A percentile compares a stretch with the other conserved stretches of the same genome.
Evolutionary conservation across 805 yeast genomes (phyloP).

Genomic region (Saitoella complicata): DNA sequence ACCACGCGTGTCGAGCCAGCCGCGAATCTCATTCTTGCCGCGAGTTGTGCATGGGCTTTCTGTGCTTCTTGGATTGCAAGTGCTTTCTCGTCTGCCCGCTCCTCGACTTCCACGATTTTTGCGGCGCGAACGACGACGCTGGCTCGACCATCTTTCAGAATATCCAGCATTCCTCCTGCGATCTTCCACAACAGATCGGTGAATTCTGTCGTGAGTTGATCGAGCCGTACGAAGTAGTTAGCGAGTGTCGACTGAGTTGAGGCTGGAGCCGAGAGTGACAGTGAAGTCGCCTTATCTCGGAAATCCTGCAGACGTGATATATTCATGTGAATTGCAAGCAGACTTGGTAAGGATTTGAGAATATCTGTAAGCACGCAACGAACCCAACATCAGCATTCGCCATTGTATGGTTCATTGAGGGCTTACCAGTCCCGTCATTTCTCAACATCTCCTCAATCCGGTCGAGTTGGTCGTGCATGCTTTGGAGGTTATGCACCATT

Average conservation of each 20-base stretch:
- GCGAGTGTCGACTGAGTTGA: constrained; percentile 45
- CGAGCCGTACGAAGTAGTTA: constrained; percentile 37
- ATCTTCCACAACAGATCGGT: constrained; percentile 46
- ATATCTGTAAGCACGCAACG: constrained; percentile 3
- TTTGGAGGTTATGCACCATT: constrained; percentile 45
- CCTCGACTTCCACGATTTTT: constrained; percentile 67
- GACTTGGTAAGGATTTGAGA: constrained; percentile 27
- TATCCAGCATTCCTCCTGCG: constrained; percentile 56
- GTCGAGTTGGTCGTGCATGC: constrained; percentile 35
- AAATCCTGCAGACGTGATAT: constrained; percentile 61
- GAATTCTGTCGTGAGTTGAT: constrained; percentile 37
- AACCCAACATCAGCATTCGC: background rate
- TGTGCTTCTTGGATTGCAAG: background rate
- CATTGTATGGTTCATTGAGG: background rate
- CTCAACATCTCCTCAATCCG: constrained; percentile 39
- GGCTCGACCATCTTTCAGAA: constrained; percentile 49
- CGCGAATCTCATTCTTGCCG: background rate
- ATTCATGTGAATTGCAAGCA: constrained; percentile 52
- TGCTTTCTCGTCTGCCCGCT: constrained; percentile 43
- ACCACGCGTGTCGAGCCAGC: background rate
- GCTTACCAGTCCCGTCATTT: constrained; percentile 12
- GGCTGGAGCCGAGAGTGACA: constrained; percentile 31
- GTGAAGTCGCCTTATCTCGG: constrained; percentile 51
- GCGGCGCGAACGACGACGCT: constrained; percentile 55
- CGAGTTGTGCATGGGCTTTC: background rate